Conservation (phyloP, 345 rosid genomes). For the Ricinus communis region DNA sequence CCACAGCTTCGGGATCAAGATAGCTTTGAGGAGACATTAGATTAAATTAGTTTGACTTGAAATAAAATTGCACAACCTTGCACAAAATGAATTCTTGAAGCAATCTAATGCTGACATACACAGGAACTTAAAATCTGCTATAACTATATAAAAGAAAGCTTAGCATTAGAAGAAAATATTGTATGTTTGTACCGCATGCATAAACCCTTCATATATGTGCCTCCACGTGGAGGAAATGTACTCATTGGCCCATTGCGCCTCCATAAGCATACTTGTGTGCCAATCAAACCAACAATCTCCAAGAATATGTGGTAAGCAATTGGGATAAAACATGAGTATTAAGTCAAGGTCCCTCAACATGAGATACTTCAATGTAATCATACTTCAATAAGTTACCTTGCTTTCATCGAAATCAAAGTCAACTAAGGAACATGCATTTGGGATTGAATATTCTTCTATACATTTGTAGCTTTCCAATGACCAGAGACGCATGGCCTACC, state of each 20-base stretch:
- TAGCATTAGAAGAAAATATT: slow-evolving; percentile 1
- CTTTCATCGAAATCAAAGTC: slow-evolving; percentile 96
- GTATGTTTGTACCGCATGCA: slow-evolving; percentile 70
- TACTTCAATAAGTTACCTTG: slow-evolving; percentile 56
- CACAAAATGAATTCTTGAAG: not conserved
- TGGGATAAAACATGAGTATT: not conserved
- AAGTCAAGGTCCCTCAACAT: not conserved
- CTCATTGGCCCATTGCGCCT: slow-evolving; percentile 71
- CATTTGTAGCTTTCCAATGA: slow-evolving; percentile 65
- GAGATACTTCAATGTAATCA: not conserved
- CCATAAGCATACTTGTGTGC: slow-evolving; percentile 83
- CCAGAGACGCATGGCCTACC: slow-evolving; percentile 92
- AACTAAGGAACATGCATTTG: slow-evolving; percentile 51
- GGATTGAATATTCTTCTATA: slow-evolving; percentile 65
- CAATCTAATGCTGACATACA: not conserved
- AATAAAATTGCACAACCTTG: not conserved
- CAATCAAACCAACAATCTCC: slow-evolving; percentile 86
- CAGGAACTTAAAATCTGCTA: not conserved
- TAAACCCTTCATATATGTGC: slow-evolving; percentile 65
- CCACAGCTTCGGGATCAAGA: slow-evolving; percentile 85
- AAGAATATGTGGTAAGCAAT: slow-evolving; percentile 16
- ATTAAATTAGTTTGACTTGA: slow-evolving; percentile 8
- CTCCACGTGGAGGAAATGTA: slow-evolving; percentile 71
- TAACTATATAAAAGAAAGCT: not conserved
- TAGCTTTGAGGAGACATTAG: slow-evolving; percentile 44